These are phyloP conservation scores for Wallacemonas sp. DNA, from an alignment of 208 protist species.

Conservation along the genomic window DNA sequence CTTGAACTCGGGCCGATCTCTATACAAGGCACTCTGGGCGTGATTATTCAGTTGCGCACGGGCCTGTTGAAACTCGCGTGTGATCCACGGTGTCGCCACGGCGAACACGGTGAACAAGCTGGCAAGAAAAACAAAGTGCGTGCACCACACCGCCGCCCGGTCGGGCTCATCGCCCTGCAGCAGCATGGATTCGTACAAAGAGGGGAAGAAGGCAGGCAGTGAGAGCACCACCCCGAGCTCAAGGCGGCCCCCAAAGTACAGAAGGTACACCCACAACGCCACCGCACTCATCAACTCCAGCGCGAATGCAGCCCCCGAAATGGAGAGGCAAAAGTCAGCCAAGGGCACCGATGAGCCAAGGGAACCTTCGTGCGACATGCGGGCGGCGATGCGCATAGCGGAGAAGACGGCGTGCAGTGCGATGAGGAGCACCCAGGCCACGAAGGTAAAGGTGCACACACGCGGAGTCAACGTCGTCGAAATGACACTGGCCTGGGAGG, in stretches of 20 bases:
- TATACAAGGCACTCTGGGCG: slow-evolving; percentile 34
- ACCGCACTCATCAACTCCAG: slow-evolving; percentile 37
- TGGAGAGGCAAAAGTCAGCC: not conserved
- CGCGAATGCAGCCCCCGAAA: slow-evolving; percentile 18
- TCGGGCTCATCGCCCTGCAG: slow-evolving; percentile 46
- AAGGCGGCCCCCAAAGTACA: slow-evolving; percentile 33
- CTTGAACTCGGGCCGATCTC: slow-evolving; percentile 36
- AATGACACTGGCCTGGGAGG: slow-evolving; percentile 18
- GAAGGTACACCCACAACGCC: slow-evolving; percentile 37
- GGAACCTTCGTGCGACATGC: not conserved
- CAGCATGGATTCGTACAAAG: slow-evolving; percentile 51
- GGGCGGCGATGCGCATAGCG: slow-evolving; percentile 21
- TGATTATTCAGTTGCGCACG: slow-evolving; percentile 36
- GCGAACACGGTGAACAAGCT: slow-evolving; percentile 33
- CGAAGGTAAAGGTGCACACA: slow-evolving; percentile 11
- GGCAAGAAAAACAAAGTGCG: slow-evolving; percentile 42
- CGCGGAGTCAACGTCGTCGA: slow-evolving; percentile 14
- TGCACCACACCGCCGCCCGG: slow-evolving; percentile 38
- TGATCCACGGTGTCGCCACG: slow-evolving; percentile 33
- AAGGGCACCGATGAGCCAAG: not conserved
- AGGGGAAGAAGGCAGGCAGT: slow-evolving; percentile 42
- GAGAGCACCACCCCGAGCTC: slow-evolving; percentile 29
- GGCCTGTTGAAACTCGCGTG: slow-evolving; percentile 34
- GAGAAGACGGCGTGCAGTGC: slow-evolving; percentile 26
- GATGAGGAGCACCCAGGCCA: slow-evolving; percentile 20